A percentile compares a stretch with the other conserved stretches of the same genome.
phyloP scores from a whole-genome alignment of 225 moss, liverwort and hornwort species.

The Lunularia cruciata region DNA sequence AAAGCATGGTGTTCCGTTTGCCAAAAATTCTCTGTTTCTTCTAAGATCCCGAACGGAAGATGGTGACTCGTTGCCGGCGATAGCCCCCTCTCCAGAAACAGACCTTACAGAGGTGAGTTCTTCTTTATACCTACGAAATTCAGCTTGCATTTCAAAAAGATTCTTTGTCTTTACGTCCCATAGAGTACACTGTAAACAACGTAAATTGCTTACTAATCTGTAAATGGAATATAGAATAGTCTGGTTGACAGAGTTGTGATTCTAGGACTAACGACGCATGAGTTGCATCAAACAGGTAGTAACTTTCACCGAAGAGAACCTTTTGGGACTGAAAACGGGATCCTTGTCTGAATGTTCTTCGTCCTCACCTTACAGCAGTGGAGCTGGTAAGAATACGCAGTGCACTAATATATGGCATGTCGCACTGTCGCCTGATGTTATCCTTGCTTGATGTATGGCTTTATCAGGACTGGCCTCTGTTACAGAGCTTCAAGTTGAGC shows the following conservation, averaged over 20 bases:
- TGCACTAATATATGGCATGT: no score
- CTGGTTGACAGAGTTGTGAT: neutral
- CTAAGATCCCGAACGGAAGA: constrained; percentile 38
- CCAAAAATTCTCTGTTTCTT: constrained; percentile 42
- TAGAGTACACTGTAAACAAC: no score
- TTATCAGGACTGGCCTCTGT: no score
- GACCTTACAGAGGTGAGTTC: constrained; percentile 34
- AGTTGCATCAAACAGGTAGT: constrained; percentile 51
- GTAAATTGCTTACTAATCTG: no score
- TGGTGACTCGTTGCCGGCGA: constrained; percentile 15
- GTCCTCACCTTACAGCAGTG: constrained; percentile 45
- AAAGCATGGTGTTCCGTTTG: constrained; percentile 41
- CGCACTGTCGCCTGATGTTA: no score
- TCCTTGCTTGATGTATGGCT: no score
- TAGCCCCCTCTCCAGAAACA: constrained; percentile 15
- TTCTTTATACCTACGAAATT: no score
- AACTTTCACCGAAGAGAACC: constrained; percentile 39
- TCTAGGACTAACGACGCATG: neutral
- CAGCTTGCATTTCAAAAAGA: no score
- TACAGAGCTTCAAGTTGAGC: no score
- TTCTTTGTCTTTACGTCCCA: no score
- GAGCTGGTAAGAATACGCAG: constrained; percentile 25
- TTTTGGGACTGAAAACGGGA: neutral
- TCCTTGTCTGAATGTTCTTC: constrained; percentile 38
- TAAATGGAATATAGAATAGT: no score